Base-by-base conservation (phyloP, 148 eudicot species). In the Bassia scoparia region DNA sequence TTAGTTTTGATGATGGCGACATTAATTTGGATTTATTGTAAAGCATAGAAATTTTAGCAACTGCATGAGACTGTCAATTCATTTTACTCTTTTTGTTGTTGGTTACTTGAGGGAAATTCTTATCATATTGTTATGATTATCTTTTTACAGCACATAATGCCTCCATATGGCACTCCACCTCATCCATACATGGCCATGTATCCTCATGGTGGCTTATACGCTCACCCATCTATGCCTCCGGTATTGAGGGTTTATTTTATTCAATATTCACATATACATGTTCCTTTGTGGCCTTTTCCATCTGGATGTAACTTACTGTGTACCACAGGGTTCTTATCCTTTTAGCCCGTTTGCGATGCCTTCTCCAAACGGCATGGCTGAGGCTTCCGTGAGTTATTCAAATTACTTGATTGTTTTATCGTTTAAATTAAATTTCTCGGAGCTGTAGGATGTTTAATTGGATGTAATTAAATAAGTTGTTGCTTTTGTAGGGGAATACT, bases 141-240 rank as follows among this genome's bases (percentile, higher is more conserved):
- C 71, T 72, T 72, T 54, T 30, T 35, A 79, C 88, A 96, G 99
- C 99, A 83, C 81, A 81, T 92, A 34, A 92, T 96, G 88, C 97
- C 97, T 55, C 97, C 99, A 13, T 96, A 92, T 89, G 99, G 99
- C 55, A 90, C 99, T 56, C 92, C 99, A 48, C 98, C 96, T n/a
- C 99, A 89, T 82, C 99, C 99, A 33, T 96, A 96, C 76, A 80
- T 96, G 78, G 96, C 98, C 66, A 95, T 96, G 99, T 96, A 96
- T 89, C 97, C 99, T 74, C 97, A 84, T 81, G 99, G 99, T 77
- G 92, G 93, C 52, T 69, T 96, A 43, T 96, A 96, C 67, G 95
- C 94, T 30, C 99, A 96, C 83, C 99, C 99, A 63, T 86, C 97
- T 52, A 87, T 96, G 61, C 92, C 97, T 81, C 96, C 96, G 86